These are phyloP conservation scores for Porcisia deanei DNA, from an alignment of 208 protist species.

Conservation along the genomic window DNA sequence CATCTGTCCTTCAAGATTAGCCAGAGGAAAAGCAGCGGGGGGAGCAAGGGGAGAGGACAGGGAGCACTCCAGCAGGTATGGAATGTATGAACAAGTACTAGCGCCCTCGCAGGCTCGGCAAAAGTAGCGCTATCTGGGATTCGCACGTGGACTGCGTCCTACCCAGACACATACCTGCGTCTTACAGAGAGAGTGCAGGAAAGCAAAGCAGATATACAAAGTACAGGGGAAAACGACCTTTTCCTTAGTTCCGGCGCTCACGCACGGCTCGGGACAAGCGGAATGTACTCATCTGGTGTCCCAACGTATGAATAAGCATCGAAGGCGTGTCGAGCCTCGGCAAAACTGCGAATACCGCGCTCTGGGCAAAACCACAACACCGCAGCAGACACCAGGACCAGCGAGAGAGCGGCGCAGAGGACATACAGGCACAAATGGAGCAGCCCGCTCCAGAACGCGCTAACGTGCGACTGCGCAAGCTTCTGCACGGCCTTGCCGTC, in stretches of 20 bases:
- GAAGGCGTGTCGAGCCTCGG: conserved; percentile 17
- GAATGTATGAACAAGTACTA: not conserved
- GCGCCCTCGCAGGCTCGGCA: not conserved
- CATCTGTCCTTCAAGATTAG: too few relatives aligned
- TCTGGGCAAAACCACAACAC: conserved; percentile 9
- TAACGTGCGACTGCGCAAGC: not conserved
- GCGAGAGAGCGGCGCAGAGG: conserved; percentile 10
- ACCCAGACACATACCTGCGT: not conserved
- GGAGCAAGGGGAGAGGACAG: too few relatives aligned
- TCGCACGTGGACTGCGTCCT: not conserved
- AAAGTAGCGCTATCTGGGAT: too few relatives aligned
- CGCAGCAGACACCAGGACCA: conserved; percentile 8
- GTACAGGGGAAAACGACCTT: not conserved
- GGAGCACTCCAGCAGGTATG: not conserved
- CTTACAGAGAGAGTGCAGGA: not conserved
- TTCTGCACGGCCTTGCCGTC: conserved; percentile 14
- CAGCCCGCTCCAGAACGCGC: not conserved
- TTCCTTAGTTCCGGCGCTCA: not conserved
- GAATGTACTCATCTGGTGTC: conserved; percentile 18
- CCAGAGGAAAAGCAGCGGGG: too few relatives aligned
- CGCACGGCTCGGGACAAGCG: conserved; percentile 3
- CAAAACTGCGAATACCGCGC: not conserved
- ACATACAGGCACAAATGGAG: conserved; percentile 13
- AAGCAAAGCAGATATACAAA: not conserved
- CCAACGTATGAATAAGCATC: conserved; percentile 10